Evolutionary conservation across 495 filamentous ascomycete species (phyloP).

Genomic region (Hypomontagnella monticulosa): DNA sequence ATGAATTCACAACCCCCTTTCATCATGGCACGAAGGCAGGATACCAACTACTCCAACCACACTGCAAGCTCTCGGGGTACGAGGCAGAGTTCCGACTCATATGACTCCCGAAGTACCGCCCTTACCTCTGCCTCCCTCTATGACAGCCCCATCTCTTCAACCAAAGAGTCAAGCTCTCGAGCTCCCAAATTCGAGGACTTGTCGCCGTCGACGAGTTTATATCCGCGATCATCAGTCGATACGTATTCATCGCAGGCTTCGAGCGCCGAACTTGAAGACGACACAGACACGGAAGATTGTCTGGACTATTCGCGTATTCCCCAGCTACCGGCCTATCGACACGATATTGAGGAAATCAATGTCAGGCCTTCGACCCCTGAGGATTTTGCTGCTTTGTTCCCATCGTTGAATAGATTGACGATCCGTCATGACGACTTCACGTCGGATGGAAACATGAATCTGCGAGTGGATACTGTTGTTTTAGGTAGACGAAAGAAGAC

Average conservation of each 20-base stretch:
- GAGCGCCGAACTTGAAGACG: constrained; percentile 66
- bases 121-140: constrained; percentile 71
- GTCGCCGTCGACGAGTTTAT: constrained; percentile 58
- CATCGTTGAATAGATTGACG: constrained; percentile 78
- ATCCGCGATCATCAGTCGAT: constrained; percentile 73
- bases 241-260: constrained; percentile 82
- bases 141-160: constrained; percentile 64
- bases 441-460: constrained; percentile 95
- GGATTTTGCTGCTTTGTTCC: constrained; percentile 88
- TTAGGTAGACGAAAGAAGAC: constrained; percentile 66
- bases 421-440: constrained; percentile 95
- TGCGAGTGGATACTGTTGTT: constrained; percentile 85
- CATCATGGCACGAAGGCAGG: constrained; percentile 44
- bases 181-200: constrained; percentile 54
- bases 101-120: constrained; percentile 72
- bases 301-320: constrained; percentile 56
- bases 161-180: constrained; percentile 54
- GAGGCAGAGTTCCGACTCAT: constrained; percentile 70
- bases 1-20: constrained; percentile 25
- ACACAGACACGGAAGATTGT: constrained; percentile 61
- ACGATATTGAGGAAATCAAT: constrained; percentile 68
- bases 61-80: constrained; percentile 66
- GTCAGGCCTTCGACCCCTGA: constrained; percentile 79
- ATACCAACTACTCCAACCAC: constrained; percentile 48
- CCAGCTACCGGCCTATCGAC: constrained; percentile 66